Percentiles rank a stretch among this genome's conserved stretches.
phyloP scores from a whole-genome alignment of 83 land plant genomes.

The Picea abies region DNA sequence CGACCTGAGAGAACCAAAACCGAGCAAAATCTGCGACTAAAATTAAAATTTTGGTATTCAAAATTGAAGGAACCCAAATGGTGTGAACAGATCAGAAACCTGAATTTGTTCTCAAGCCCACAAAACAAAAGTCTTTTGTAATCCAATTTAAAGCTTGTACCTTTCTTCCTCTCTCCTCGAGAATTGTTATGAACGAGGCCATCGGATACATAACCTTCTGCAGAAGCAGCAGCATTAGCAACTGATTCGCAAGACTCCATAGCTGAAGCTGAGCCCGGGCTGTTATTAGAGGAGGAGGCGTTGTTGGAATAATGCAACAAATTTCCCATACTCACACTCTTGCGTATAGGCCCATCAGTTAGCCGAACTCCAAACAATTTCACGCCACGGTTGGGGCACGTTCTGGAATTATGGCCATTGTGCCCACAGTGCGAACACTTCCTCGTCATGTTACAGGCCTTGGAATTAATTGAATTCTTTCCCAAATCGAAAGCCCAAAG shows the following conservation, averaged over 20 bases:
- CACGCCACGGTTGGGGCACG: constrained; percentile 76
- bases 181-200: constrained; percentile 13
- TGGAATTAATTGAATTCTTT: neutral
- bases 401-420: constrained; percentile 79
- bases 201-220: constrained; percentile 6
- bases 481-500: no score
- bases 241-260: neutral
- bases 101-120: no score
- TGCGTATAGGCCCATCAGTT: constrained; percentile 61
- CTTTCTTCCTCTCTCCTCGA: constrained; percentile 22
- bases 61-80: no score
- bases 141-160: no score
- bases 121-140: no score
- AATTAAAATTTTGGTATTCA: no score
- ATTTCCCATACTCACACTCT: constrained; percentile 72
- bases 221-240: neutral
- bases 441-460: constrained; percentile 35
- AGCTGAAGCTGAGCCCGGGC: no score
- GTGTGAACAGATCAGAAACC: no score
- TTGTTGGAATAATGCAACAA: constrained; percentile 17
- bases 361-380: constrained; percentile 60
- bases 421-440: constrained; percentile 81
- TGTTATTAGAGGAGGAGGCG: neutral
- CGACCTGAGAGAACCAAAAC: no score
- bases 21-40: no score